Base-by-base conservation (phyloP, 768 basidiomycete species). In the Lactifluus pinguis region DNA sequence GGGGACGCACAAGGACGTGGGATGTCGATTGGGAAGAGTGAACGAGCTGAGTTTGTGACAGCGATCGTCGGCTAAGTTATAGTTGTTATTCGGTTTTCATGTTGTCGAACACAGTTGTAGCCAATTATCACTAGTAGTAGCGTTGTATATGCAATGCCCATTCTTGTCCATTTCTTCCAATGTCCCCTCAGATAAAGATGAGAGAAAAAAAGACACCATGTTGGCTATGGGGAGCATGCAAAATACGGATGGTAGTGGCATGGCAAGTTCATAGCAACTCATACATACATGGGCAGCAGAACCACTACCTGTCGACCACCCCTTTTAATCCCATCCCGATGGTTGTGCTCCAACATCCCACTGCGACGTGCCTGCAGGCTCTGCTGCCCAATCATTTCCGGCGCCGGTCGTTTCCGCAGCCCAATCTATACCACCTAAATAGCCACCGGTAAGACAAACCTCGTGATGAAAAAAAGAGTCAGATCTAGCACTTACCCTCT, bases 401-500 rank as follows among this genome's bases (percentile, higher is more conserved):
- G 57, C 64, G 44, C 57, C 64, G 32, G 70, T 55, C 11, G 73
- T 68, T 61, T 73, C 73, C 41, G 73, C 72, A 60, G 72, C 64
- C 73, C 72, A 73, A 66, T 73, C 72, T 53, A 71, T 71, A 15
- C 68, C 57, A 57, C 70, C 73, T 53, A 62, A 77, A 65, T 4
- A 62, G 65, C 41, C 36, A 14, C 61, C 53, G 30, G 11, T 61
- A 47, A 30, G 11, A 5, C 11, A 19, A 30, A 25, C 10, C 21
- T 39, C 11, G 4, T 15, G 36, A 17, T 49, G 29, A 30, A 25
- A 42, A 15, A 6, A 41, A 15, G n/a, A 17, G 2, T 6, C 21
- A 55, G 21, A 47, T 53, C 32, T n/a, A 68, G 72, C 64, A 64
- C 77, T 77, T 76, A 75, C 82, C 83, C 53, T 84, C 83, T 60